phyloP scores from a whole-genome alignment of 129 eudicot genomes.

The Saposhnikovia divaricata region DNA sequence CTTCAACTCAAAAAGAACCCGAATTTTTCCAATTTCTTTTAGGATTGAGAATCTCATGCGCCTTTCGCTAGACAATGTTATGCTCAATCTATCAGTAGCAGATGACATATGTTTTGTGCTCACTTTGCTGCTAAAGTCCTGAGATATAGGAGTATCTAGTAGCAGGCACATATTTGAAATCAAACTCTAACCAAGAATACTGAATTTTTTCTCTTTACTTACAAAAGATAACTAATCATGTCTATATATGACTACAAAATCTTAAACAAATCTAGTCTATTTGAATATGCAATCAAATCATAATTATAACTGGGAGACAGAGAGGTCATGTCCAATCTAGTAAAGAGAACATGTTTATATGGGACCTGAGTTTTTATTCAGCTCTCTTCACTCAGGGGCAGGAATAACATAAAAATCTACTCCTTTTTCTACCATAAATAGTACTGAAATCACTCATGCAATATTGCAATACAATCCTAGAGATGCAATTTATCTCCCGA shows the following conservation, averaged over 20 bases:
- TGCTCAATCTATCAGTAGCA: too few relatives aligned
- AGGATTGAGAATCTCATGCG: too few relatives aligned
- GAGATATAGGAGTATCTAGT: too few relatives aligned
- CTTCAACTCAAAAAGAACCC: too few relatives aligned
- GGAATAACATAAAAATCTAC: neutral
- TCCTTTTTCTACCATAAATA: neutral
- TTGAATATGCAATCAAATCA: neutral
- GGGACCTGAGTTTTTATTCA: neutral
- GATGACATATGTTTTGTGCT: too few relatives aligned
- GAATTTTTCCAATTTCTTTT: too few relatives aligned
- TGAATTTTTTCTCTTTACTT: too few relatives aligned
- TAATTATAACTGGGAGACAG: neutral
- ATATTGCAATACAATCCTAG: neutral
- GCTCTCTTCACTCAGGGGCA: neutral
- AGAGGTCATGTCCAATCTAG: neutral
- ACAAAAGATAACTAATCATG: neutral
- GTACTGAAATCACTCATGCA: neutral
- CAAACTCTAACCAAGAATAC: too few relatives aligned
- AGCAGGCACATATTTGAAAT: too few relatives aligned
- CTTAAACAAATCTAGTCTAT: slow-evolving; percentile 13
- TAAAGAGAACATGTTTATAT: neutral
- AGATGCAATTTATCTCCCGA: neutral
- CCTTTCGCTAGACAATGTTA: too few relatives aligned
- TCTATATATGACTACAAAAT: neutral
- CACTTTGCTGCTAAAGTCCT: too few relatives aligned